Base-by-base conservation (phyloP, 306 rosid species). In the Psophocarpus tetragonolobus region DNA sequence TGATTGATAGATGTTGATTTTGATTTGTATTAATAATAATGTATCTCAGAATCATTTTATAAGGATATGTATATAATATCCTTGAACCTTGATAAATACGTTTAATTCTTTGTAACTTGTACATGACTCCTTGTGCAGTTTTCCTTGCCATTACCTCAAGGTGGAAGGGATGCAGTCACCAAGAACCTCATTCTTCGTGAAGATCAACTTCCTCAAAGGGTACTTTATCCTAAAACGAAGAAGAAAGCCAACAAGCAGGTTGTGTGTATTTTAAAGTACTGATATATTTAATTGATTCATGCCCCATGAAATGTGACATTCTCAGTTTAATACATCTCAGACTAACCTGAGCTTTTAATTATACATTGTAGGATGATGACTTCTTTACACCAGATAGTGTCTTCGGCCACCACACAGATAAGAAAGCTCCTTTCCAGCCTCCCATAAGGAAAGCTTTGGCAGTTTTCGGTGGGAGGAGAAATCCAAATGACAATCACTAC, bases 191-290 rank as follows among this genome's bases (percentile, higher is more conserved):
- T 96, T 79, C 87, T 96, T 75, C 97, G 99, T 29, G 99, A 96
- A 85, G 99, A 96, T 87, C 99, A 96, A 86, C 91, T 96, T 60
- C 98, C 98, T 53, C 96, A 91, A 5, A 90, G 91, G 88, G 84
- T 82, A 26, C 96, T 96, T 70, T 71, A 96, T 81, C 97, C 97
- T 53, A 91, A 86, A 83, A 87, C 90, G 21, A 95, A 85, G 88
- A 95, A 91, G 96, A 95, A 92, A 81, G 80, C 76, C 42, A 71
- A 74, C 85, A 90, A 90, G 81, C 80, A 81, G 91, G 97, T 92
- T n/a, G 30, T 6, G 32, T 60, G 66, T 58, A 20, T 48, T 38
- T 69, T 39, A 29, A 64, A 76, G 39, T 70, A 38, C 33, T 50
- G 29, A 51, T 21, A 42, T 60, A 47, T 32, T 42, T 76, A 36